Percentiles rank a stretch among this genome's conserved stretches.
Conservation (phyloP, 345 rosid genomes). For the Gossypium thurberi region DNA sequence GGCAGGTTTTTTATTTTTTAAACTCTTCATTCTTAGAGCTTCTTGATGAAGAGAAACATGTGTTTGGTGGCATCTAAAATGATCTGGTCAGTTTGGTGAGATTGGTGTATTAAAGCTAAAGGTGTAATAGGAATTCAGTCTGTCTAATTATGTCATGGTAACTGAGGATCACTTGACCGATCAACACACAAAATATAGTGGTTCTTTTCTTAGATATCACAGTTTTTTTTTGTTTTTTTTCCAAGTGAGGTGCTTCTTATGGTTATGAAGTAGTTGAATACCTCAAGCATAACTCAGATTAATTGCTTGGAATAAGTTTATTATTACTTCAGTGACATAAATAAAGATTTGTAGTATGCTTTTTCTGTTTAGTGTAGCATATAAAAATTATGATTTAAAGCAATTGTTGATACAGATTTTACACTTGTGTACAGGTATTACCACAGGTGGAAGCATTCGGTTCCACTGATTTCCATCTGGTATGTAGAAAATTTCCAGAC, state of each 20-base stretch:
- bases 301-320: background rate
- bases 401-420: background rate
- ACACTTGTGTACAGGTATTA: constrained; percentile 42
- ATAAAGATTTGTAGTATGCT: background rate
- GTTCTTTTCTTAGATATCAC: background rate
- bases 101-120: background rate
- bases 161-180: background rate
- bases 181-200: background rate
- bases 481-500: constrained; percentile 26
- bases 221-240: background rate
- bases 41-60: background rate
- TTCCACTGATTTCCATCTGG: constrained; percentile 62
- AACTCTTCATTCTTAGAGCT: background rate
- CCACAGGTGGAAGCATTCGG: constrained; percentile 69
- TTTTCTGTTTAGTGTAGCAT: background rate
- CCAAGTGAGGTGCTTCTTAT: background rate
- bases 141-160: background rate
- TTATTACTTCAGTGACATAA: background rate
- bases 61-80: background rate
- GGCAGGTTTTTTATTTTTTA: background rate
- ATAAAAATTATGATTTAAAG: background rate
- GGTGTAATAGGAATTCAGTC: background rate
- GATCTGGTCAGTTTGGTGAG: background rate
- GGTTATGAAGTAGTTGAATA: background rate
- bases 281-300: constrained; percentile 2